Conservation (phyloP, 1,139 yeast genomes). For the Taiozyma sp. region DNA sequence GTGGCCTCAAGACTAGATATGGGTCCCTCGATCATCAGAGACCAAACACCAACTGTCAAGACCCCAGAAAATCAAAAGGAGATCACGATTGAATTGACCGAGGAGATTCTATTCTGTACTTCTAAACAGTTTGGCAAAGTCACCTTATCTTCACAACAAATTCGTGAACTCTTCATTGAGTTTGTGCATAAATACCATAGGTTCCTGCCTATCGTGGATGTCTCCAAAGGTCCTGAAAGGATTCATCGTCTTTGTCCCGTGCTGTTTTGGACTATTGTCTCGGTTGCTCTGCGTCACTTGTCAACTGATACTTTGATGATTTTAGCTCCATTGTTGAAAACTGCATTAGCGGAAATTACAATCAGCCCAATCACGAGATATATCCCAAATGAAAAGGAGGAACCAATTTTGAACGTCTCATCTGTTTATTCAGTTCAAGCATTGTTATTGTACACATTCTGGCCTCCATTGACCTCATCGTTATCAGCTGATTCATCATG, state of each 20-base stretch:
- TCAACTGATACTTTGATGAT: slow-evolving; percentile 41
- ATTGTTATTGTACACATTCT: slow-evolving; percentile 76
- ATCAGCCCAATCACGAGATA: slow-evolving; percentile 87
- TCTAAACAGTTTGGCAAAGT: slow-evolving; percentile 70
- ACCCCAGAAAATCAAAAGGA: slow-evolving; percentile 8
- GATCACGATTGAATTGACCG: slow-evolving; percentile 28
- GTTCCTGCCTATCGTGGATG: slow-evolving; percentile 82
- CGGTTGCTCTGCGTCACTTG: slow-evolving; percentile 60
- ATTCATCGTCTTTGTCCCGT: slow-evolving; percentile 80
- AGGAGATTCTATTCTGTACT: slow-evolving; percentile 44
- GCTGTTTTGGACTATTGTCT: slow-evolving; percentile 90
- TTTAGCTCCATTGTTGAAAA: slow-evolving; percentile 67
- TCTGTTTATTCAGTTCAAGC: slow-evolving; percentile 97
- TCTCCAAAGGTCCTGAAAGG: slow-evolving; percentile 74
- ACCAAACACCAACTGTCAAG: slow-evolving; percentile 12
- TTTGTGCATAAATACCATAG: slow-evolving; percentile 76
- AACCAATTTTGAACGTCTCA: slow-evolving; percentile 80
- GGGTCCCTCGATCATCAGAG: slow-evolving; percentile 22
- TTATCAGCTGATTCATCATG: slow-evolving; percentile 93
- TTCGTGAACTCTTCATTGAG: slow-evolving; percentile 62
- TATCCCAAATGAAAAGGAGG: slow-evolving; percentile 68
- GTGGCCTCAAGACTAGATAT: neutral
- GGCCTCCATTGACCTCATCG: slow-evolving; percentile 96
- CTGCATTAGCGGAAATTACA: slow-evolving; percentile 79
- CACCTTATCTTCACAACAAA: slow-evolving; percentile 53